Conservation (phyloP, 1,284 basidiomycete genomes). For the Cryptococcus floricola region DNA sequence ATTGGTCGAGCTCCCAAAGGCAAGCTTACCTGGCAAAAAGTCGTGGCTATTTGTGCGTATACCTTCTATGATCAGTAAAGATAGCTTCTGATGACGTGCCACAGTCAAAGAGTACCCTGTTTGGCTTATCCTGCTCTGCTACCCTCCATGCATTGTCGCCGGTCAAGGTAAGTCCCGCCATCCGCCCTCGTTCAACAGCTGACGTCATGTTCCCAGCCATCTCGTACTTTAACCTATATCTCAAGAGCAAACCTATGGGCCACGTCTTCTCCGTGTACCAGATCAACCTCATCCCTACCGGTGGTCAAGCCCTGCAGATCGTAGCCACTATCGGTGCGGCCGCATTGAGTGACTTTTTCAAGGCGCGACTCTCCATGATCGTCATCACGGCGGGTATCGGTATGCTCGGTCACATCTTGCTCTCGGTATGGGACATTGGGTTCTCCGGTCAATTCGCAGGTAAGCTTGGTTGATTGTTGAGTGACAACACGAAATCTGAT, state of each 20-base stretch:
- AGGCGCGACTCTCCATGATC: constrained; percentile 1
- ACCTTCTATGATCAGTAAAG: not conserved
- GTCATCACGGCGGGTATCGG: constrained; percentile 3
- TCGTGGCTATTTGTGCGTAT: constrained; percentile 6
- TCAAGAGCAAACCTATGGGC: constrained; percentile 2
- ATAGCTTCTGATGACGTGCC: not conserved
- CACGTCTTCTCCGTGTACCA: constrained; percentile 7
- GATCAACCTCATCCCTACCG: constrained; percentile 10
- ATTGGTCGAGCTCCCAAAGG: constrained; percentile 3
- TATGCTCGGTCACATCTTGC: constrained; percentile 5
- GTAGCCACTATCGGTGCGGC: constrained; percentile 4
- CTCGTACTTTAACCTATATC: constrained; percentile 8
- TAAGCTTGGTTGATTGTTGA: not conserved
- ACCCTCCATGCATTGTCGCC: constrained; percentile 3
- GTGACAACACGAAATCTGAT: not conserved
- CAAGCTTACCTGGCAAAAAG: constrained; percentile 1
- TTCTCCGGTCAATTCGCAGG: constrained; percentile 5
- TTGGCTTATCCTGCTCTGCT: constrained; percentile 5
- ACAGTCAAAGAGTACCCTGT: constrained; percentile 9
- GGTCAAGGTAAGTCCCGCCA: not conserved
- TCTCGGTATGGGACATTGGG: constrained; percentile 5
- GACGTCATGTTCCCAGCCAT: not conserved
- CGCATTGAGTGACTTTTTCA: constrained; percentile 2
- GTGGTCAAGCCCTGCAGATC: constrained; percentile 9
- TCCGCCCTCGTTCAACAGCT: not conserved